A percentile compares a stretch with the other conserved stretches of the same genome.
These are phyloP conservation scores for Pulveroboletus sp. DNA, from an alignment of 768 basidiomycete genomes.

Conservation along the genomic window DNA sequence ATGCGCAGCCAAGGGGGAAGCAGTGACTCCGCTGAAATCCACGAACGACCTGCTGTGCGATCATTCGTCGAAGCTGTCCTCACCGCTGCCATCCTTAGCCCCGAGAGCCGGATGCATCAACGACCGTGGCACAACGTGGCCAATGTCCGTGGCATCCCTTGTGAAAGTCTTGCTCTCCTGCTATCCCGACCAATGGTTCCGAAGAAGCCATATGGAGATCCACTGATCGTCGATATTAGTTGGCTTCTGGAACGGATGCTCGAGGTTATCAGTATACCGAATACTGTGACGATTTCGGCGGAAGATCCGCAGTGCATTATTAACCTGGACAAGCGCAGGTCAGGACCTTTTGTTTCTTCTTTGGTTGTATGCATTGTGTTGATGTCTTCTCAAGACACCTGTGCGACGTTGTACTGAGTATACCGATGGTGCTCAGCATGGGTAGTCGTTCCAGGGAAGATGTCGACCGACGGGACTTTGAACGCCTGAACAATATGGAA, in stretches of 20 bases:
- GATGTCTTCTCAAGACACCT: slow-evolving; percentile 47
- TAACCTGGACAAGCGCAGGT: slow-evolving; percentile 84
- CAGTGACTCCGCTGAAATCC: slow-evolving; percentile 31
- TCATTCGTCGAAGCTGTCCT: slow-evolving; percentile 80
- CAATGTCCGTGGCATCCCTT: slow-evolving; percentile 50
- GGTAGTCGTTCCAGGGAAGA: slow-evolving; percentile 49
- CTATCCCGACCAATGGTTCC: slow-evolving; percentile 48
- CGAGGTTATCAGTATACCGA: slow-evolving; percentile 71
- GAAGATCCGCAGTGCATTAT: slow-evolving; percentile 57
- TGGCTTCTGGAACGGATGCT: slow-evolving; percentile 81
- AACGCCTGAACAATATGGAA: slow-evolving; percentile 72
- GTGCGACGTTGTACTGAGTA: slow-evolving; percentile 57
- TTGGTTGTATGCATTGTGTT: slow-evolving; percentile 1
- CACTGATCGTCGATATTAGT: slow-evolving; percentile 69
- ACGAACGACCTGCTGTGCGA: slow-evolving; percentile 61
- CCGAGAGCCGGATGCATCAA: slow-evolving; percentile 72
- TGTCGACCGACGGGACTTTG: slow-evolving; percentile 61
- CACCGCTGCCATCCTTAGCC: slow-evolving; percentile 69
- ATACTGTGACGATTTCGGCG: slow-evolving; percentile 53
- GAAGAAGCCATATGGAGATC: slow-evolving; percentile 41
- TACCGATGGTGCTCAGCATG: slow-evolving; percentile 40
- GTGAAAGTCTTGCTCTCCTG: slow-evolving; percentile 57
- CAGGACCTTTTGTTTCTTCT: slow-evolving; percentile 14
- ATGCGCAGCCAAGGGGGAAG: slow-evolving; percentile 47
- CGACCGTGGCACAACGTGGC: slow-evolving; percentile 79